Evolutionary conservation across 148 eudicot species (phyloP).

Genomic region (Agrostemma githago): DNA sequence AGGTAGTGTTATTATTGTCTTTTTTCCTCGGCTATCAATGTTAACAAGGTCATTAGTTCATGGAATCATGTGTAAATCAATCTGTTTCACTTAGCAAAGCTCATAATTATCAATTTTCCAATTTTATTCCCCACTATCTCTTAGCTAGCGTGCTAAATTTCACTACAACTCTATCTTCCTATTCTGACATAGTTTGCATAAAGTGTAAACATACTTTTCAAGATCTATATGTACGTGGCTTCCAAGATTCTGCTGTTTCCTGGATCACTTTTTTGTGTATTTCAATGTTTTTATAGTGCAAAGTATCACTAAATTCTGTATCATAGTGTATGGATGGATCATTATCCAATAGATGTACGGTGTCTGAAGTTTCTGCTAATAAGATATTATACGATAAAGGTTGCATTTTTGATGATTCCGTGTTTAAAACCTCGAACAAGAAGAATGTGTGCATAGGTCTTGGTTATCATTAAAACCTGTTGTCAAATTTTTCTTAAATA

Average conservation of each 20-base stretch:
- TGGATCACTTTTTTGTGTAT: background rate
- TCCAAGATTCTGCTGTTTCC: background rate
- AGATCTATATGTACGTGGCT: background rate
- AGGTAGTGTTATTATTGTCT: too few relatives aligned
- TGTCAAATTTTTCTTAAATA: background rate
- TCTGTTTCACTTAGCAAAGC: too few relatives aligned
- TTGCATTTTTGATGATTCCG: background rate
- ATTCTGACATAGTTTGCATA: background rate
- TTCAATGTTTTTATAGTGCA: background rate
- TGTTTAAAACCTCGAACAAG: background rate
- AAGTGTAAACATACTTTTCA: too few relatives aligned
- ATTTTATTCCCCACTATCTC: background rate
- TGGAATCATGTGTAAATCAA: too few relatives aligned
- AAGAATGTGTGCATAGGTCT: background rate
- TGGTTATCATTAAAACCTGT: slow-evolving; percentile 9
- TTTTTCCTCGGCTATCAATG: too few relatives aligned
- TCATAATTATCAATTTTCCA: too few relatives aligned
- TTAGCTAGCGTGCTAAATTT: background rate
- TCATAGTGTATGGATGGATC: background rate
- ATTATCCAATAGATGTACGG: background rate
- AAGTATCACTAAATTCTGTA: background rate
- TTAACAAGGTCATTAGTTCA: too few relatives aligned
- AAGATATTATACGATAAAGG: background rate
- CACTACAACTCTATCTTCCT: background rate
- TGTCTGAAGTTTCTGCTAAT: background rate